Evolutionary conservation across 2,329 filamentous ascomycete species (phyloP).

Genomic region (Ramularia endophylla): DNA sequence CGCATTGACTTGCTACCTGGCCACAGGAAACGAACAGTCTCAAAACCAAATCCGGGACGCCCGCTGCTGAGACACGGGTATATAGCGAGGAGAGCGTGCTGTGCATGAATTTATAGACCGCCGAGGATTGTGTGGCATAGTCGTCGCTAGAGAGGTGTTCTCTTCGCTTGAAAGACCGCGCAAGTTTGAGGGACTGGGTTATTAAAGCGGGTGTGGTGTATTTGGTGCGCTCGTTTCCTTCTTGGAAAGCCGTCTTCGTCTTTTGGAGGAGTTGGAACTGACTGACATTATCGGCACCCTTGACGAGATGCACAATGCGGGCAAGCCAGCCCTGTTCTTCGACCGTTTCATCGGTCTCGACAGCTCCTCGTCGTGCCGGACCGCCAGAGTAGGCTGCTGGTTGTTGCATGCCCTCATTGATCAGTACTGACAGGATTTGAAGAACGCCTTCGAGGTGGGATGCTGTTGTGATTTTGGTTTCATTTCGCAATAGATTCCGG

Average conservation of each 20-base stretch:
- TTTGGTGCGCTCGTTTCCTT: conserved; percentile 91
- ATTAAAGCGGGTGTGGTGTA: conserved; percentile 92
- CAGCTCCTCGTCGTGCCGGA: conserved; percentile 63
- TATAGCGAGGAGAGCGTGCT: conserved; percentile 81
- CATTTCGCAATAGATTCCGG: conserved; percentile 72
- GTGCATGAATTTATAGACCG: conserved; percentile 94
- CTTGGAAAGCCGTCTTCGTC: conserved; percentile 75
- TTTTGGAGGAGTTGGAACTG: conserved; percentile 87
- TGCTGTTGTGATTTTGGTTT: conserved; percentile 69
- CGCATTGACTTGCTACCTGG: conserved; percentile 83
- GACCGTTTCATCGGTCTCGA: conserved; percentile 93
- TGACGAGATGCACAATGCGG: conserved; percentile 80
- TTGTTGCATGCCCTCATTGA: conserved; percentile 80
- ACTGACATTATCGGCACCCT: conserved; percentile 79
- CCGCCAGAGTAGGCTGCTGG: conserved; percentile 79
- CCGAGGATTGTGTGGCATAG: conserved; percentile 66
- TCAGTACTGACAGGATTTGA: conserved; percentile 81
- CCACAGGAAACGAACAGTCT: conserved; percentile 88
- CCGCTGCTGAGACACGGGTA: conserved; percentile 64
- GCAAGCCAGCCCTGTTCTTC: conserved; percentile 98
- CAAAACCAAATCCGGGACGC: conserved; percentile 79
- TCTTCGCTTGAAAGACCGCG: conserved; percentile 78
- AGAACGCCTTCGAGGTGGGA: conserved; percentile 83
- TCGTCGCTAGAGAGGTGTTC: conserved; percentile 80
- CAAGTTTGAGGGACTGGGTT: conserved; percentile 83